Conservation (phyloP, 805 yeast species). For the Crinitomyces ghanaensis region DNA sequence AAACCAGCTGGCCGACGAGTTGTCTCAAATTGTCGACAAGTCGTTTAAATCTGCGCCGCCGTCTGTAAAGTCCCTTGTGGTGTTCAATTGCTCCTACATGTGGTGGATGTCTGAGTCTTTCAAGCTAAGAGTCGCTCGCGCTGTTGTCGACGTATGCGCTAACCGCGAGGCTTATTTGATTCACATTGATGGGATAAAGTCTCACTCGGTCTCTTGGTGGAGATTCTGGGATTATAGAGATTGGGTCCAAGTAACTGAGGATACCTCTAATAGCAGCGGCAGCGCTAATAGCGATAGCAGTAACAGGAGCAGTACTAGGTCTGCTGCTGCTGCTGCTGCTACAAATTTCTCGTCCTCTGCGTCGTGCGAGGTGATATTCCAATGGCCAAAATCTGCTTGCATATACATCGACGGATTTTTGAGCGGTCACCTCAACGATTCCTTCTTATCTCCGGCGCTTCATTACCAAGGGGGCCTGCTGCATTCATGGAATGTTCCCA, state of each 20-base stretch:
- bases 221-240: too few species aligned
- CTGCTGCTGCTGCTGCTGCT: conserved; percentile 12
- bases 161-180: conserved; percentile 1
- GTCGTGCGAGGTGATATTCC: conserved; percentile 13
- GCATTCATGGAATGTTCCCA: conserved; percentile 18
- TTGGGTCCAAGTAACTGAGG: not conserved
- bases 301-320: conserved; percentile 1
- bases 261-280: not conserved
- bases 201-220: too few species aligned
- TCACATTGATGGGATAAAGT: conserved; percentile 1
- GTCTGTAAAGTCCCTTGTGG: conserved; percentile 3
- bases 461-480: conserved; percentile 11
- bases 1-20: not conserved
- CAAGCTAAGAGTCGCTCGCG: too few species aligned
- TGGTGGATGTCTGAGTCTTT: not conserved
- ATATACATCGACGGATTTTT: conserved; percentile 19
- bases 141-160: too few species aligned
- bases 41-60: too few species aligned
- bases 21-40: not conserved
- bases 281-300: not conserved
- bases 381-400: conserved; percentile 10
- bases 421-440: conserved; percentile 21
- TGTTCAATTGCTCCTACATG: not conserved
- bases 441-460: conserved; percentile 17
- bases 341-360: conserved; percentile 20